phyloP scores from a whole-genome alignment of 306 rosid species.

The Morella rubra region DNA sequence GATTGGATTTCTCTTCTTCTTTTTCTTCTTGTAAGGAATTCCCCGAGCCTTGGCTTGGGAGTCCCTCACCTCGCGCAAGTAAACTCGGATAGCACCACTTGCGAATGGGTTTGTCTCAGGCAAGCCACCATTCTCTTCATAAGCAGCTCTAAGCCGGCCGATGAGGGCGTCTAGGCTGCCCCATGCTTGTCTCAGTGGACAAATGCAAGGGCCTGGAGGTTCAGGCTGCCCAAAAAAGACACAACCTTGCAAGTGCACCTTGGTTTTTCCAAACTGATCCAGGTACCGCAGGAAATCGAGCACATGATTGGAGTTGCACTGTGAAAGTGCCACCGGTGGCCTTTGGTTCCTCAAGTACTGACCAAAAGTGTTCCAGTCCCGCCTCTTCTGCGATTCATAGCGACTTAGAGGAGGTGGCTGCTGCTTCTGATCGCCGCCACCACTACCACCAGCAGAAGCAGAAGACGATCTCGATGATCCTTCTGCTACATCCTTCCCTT shows the following conservation, averaged over 20 bases:
- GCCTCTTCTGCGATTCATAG: slow-evolving; percentile 57
- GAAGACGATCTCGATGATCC: slow-evolving; percentile 41
- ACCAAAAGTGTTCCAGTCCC: slow-evolving; percentile 65
- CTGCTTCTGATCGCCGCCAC: slow-evolving; percentile 2
- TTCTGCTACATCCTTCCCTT: slow-evolving; percentile 50
- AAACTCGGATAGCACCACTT: slow-evolving; percentile 41
- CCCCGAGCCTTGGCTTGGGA: slow-evolving; percentile 62
- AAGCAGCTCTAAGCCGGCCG: slow-evolving; percentile 63
- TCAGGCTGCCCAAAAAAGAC: slow-evolving; percentile 56
- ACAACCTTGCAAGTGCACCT: slow-evolving; percentile 57
- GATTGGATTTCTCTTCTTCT: slow-evolving; percentile 42
- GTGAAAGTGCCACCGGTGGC: slow-evolving; percentile 52
- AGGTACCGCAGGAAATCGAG: slow-evolving; percentile 52
- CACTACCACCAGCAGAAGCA: not conserved
- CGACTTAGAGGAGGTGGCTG: slow-evolving; percentile 41
- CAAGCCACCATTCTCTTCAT: slow-evolving; percentile 57
- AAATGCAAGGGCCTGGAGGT: slow-evolving; percentile 57
- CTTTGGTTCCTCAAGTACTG: slow-evolving; percentile 60
- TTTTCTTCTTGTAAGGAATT: slow-evolving; percentile 63
- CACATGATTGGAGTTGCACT: slow-evolving; percentile 49
- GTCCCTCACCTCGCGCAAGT: slow-evolving; percentile 52
- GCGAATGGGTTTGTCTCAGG: slow-evolving; percentile 61
- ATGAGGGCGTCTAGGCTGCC: slow-evolving; percentile 66
- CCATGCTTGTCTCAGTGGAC: slow-evolving; percentile 68
- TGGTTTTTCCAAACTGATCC: slow-evolving; percentile 63